phyloP scores from a whole-genome alignment of 768 basidiomycete species.

The Boletellus emodensis region DNA sequence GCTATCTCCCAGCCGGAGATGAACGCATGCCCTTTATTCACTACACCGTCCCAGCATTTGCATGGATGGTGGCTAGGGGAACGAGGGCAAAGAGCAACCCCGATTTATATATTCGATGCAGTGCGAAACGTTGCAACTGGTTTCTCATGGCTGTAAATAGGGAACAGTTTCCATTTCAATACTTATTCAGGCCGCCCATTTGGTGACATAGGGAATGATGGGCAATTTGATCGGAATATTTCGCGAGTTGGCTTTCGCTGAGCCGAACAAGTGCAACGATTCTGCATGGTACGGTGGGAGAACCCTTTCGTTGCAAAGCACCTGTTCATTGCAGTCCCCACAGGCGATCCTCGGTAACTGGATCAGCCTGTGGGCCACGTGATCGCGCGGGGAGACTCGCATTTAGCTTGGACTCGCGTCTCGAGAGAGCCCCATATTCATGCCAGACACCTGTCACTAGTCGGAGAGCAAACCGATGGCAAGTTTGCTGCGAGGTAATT shows the following conservation, averaged over 20 bases:
- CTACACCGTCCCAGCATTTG: conserved; percentile 53
- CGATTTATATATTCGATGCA: conserved; percentile 5
- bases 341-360: background rate
- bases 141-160: conserved; percentile 19
- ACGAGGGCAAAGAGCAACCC: conserved; percentile 67
- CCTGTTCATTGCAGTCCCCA: background rate
- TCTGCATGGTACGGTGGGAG: background rate
- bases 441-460: background rate
- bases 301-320: background rate
- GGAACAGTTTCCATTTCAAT: conserved; percentile 19
- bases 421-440: too few relatives aligned
- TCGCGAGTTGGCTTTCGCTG: background rate
- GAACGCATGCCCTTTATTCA: conserved; percentile 59
- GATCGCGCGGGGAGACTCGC: too few relatives aligned
- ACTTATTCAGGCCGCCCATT: too few relatives aligned
- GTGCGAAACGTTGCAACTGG: conserved; percentile 14
- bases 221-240: background rate
- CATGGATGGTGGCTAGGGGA: conserved; percentile 73
- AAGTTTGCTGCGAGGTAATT: background rate
- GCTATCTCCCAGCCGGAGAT: background rate
- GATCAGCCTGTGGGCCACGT: too few relatives aligned
- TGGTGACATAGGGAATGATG: background rate
- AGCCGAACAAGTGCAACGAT: background rate
- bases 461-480: conserved; percentile 7
- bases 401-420: too few relatives aligned